Evolutionary conservation across 2,329 filamentous ascomycete genomes (phyloP).

Genomic region (Sporothrix inflata): DNA sequence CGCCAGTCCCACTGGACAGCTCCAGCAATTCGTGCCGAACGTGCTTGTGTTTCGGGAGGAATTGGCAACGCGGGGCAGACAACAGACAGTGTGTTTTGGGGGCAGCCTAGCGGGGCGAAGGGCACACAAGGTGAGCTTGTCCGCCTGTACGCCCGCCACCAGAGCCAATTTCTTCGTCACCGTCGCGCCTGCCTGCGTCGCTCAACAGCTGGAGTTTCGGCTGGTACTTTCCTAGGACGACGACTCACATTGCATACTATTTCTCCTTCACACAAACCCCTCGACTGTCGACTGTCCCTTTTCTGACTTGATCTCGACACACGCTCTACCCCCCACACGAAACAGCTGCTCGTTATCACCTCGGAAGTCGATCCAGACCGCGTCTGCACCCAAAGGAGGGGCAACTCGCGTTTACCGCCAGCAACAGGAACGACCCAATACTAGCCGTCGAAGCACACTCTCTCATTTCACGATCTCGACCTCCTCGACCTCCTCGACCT

Average conservation of each 20-base stretch:
- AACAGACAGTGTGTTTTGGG: not conserved
- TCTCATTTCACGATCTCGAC: not conserved
- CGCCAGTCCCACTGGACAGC: not conserved
- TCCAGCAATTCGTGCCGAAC: not conserved
- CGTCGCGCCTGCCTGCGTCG: constrained; percentile 28
- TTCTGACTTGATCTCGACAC: too few relatives aligned
- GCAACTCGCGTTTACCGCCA: not conserved
- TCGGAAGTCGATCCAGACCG: not conserved
- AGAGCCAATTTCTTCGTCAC: constrained; percentile 25
- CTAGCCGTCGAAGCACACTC: not conserved
- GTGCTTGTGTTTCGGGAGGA: not conserved
- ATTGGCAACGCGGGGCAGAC: constrained; percentile 6
- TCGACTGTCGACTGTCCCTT: too few relatives aligned
- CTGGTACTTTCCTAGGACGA: not conserved
- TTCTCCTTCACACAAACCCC: not conserved
- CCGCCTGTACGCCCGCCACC: not conserved
- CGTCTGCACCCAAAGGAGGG: constrained; percentile 17
- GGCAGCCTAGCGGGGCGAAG: not conserved
- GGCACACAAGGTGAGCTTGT: not conserved
- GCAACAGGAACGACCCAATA: not conserved
- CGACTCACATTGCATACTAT: not conserved
- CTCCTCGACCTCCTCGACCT: not conserved
- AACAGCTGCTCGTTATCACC: not conserved
- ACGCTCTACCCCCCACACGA: not conserved
- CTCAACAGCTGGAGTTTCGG: constrained; percentile 22